phyloP scores from a whole-genome alignment of 164 flowering plant species.

The Buxus sempervirens region DNA sequence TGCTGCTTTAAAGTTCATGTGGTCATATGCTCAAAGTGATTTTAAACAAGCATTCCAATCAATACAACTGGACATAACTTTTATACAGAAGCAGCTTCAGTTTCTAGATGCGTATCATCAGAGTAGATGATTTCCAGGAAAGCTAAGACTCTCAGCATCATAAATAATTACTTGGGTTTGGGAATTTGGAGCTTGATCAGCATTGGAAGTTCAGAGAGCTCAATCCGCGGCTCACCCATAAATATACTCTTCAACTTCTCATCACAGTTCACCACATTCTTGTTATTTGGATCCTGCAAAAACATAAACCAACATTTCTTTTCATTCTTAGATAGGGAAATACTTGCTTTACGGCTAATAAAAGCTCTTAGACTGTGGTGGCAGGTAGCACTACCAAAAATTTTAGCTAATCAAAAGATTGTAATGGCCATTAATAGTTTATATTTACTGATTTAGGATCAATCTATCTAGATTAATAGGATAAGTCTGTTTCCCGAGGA shows the following conservation, averaged over 20 bases:
- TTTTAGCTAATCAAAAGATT: too few species aligned
- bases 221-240: conserved; percentile 70
- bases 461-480: too few species aligned
- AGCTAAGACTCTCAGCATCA: not conserved
- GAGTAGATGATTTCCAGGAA: not conserved
- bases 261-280: conserved; percentile 85
- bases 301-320: not conserved
- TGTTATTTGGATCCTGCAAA: conserved; percentile 83
- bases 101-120: not conserved
- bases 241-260: conserved; percentile 74
- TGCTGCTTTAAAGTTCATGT: not conserved
- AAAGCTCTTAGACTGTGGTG: too few species aligned
- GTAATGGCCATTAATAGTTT: too few species aligned
- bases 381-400: too few species aligned
- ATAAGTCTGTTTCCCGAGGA: too few species aligned
- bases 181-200: conserved; percentile 88
- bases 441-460: too few species aligned
- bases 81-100: not conserved
- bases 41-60: not conserved
- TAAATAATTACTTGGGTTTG: conserved; percentile 44
- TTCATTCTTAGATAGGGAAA: too few species aligned
- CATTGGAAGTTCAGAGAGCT: conserved; percentile 81
- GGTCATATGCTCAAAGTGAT: not conserved
- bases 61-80: not conserved
- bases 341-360: too few species aligned